phyloP scores from a whole-genome alignment of 805 yeast genomes.

The Candida gorgasii region DNA sequence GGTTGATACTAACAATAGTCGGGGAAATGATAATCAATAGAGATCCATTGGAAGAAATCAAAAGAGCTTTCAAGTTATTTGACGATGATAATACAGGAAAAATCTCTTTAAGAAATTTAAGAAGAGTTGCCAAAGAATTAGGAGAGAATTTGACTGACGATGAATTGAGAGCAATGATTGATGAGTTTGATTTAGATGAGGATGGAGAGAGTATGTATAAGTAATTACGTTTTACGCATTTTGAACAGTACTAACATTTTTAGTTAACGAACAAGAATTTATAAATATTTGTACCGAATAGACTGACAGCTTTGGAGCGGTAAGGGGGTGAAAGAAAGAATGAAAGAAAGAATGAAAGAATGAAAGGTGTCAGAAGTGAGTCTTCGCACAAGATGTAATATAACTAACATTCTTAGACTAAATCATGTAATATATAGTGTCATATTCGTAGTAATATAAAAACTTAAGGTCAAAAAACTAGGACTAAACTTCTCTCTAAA shows the following conservation, averaged over 20 bases:
- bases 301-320: too few relatives aligned
- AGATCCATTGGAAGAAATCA: constrained; percentile 91
- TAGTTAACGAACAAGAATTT: constrained; percentile 83
- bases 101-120: constrained; percentile 75
- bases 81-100: constrained; percentile 89
- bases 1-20: constrained; percentile 46
- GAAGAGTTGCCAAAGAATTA: constrained; percentile 87
- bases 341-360: too few relatives aligned
- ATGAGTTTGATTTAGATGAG: constrained; percentile 93
- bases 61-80: constrained; percentile 84
- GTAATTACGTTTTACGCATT: not conserved
- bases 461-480: too few relatives aligned
- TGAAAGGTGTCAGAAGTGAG: too few relatives aligned
- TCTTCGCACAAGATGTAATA: too few relatives aligned
- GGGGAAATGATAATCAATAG: constrained; percentile 81
- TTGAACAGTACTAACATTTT: constrained; percentile 29
- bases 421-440: too few relatives aligned
- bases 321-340: too few relatives aligned
- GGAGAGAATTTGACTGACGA: constrained; percentile 93
- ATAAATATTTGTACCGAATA: constrained; percentile 81
- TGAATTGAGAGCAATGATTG: constrained; percentile 94
- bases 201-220: constrained; percentile 78
- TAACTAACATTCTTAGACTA: too few relatives aligned
- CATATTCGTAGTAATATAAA: too few relatives aligned
- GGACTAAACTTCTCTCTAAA: too few relatives aligned